Evolutionary conservation across 306 rosid species (phyloP), one percentile per base, ranked within the genome.

Genomic region (Malus sieversii): DNA sequence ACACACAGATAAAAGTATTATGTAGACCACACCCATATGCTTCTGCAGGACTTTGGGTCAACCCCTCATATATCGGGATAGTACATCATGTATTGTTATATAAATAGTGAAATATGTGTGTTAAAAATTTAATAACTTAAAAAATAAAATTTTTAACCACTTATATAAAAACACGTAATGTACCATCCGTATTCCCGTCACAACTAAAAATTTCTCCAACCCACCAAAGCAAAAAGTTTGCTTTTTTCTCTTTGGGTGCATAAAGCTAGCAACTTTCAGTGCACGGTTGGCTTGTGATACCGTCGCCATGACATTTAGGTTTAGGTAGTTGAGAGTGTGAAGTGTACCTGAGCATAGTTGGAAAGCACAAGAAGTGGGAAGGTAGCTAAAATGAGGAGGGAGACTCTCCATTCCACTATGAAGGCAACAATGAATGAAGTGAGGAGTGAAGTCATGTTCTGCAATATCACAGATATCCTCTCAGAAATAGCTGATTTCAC

Each of bases 401-500:
- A 95, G 74, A 95, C 99, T 75, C 99, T 95, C 99, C 99, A 95
- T 76, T 95, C 99, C 73, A 95, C 96, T 18, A 95, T 88, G 92
- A 95, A 95, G 67, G 97, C 99, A 76, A 95, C 99, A 3, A 95
- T 95, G 81, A 95, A 95, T 46, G 99, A 95, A 71, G 97, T 95
- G 80, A 95, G 96, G 27, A 95, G 96, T 59, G 97, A 95, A 12
- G 99, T 95, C 97, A 95, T 95, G 84, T 95, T 95, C 59, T 95
- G 99, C 27, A 95, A 69, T 8, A 95, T 95, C 19, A 95, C 99
- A 45, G 99, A 95, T 70, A 95, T 92, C 82, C 99, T 85, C 85
- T 95, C 99, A 38, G 97, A 97, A 78, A 95, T 92, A 1, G 99
- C 99, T 40, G 97, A 92, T 79, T 95, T 95, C 48, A 95, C 99